phyloP scores from a whole-genome alignment of 2,329 filamentous ascomycete species.

The Colletotrichum musae region DNA sequence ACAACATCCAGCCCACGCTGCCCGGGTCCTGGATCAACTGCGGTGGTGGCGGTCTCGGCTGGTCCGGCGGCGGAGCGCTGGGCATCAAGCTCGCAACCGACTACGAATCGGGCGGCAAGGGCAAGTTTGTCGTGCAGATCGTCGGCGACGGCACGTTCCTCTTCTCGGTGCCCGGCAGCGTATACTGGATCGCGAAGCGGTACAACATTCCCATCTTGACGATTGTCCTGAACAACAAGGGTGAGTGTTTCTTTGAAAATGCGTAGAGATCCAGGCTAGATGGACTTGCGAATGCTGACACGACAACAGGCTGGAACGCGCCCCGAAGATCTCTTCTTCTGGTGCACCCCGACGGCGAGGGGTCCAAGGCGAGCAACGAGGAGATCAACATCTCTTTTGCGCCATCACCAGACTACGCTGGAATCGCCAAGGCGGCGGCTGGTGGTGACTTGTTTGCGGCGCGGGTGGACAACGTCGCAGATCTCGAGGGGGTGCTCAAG shows the following conservation, averaged over 20 bases:
- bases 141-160: conserved; percentile 72
- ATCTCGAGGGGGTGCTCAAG: conserved; percentile 63
- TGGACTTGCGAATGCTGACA: conserved; percentile 12
- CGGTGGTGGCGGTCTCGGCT: conserved; percentile 84
- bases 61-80: conserved; percentile 82
- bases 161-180: conserved; percentile 68
- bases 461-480: conserved; percentile 60
- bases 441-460: conserved; percentile 65
- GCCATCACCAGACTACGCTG: conserved; percentile 59
- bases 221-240: conserved; percentile 71
- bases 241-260: conserved; percentile 48
- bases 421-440: conserved; percentile 48
- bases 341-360: conserved; percentile 60
- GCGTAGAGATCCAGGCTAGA: background rate
- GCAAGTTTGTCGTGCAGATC: conserved; percentile 67
- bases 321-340: conserved; percentile 58
- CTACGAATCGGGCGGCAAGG: conserved; percentile 58
- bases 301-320: conserved; percentile 58
- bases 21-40: conserved; percentile 87
- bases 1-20: conserved; percentile 77
- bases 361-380: conserved; percentile 58
- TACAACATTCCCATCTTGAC: conserved; percentile 70
- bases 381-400: conserved; percentile 63
- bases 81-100: conserved; percentile 81
- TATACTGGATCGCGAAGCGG: conserved; percentile 69